These are phyloP conservation scores for Apiospora arundinis DNA, from an alignment of 2,329 filamentous ascomycete genomes.

Conservation along the genomic window DNA sequence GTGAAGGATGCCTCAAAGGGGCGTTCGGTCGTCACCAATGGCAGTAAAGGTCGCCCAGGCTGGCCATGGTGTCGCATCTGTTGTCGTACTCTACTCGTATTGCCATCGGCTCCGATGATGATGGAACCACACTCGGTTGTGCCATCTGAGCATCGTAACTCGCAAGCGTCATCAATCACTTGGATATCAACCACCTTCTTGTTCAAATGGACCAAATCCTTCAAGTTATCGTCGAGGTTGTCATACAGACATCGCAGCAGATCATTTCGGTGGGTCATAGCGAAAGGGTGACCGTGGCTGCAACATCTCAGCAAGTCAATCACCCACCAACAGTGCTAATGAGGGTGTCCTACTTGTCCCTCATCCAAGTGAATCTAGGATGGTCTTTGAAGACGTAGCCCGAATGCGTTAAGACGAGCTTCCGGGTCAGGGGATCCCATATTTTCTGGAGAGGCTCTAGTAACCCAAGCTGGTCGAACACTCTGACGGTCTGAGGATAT, in stretches of 20 bases:
- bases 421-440: not conserved
- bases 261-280: conserved; percentile 4
- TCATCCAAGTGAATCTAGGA: conserved; percentile 20
- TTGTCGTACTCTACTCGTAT: conserved; percentile 29
- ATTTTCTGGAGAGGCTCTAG: not conserved
- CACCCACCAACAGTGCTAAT: not conserved
- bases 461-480: conserved; percentile 19
- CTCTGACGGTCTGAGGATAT: conserved; percentile 14
- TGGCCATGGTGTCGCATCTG: not conserved
- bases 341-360: not conserved
- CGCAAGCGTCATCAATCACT: not conserved
- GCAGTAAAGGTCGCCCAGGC: not conserved
- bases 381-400: conserved; percentile 14
- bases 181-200: not conserved
- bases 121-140: conserved; percentile 43
- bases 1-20: not conserved
- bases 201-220: not conserved
- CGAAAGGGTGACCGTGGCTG: conserved; percentile 19
- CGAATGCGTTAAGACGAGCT: conserved; percentile 1
- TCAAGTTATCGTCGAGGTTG: not conserved
- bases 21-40: not conserved
- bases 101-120: conserved; percentile 50
- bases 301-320: not conserved
- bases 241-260: conserved; percentile 8
- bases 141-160: conserved; percentile 40